These are phyloP conservation scores for Solanum pinnatisectum DNA, from an alignment of 257 asterid species.

Conservation along the genomic window DNA sequence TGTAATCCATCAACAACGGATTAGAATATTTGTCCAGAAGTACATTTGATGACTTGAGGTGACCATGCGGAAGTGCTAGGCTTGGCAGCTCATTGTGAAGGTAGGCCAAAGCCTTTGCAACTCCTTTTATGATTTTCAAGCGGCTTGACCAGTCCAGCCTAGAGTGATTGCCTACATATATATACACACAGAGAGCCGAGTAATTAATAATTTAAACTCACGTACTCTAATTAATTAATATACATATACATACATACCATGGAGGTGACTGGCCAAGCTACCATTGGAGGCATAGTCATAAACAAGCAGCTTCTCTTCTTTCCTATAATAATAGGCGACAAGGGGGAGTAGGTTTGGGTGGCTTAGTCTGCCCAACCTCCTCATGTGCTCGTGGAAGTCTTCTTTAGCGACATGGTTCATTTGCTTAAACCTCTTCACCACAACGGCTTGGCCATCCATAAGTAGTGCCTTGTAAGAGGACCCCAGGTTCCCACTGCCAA, in stretches of 20 bases:
- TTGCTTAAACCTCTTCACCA: conserved; percentile 82
- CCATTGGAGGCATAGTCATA: conserved; percentile 50
- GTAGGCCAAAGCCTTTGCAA: conserved; percentile 51
- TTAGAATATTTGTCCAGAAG: conserved; percentile 42
- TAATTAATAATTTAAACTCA: neutral
- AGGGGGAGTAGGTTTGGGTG: conserved; percentile 68
- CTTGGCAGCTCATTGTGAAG: conserved; percentile 64
- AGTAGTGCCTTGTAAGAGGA: conserved; percentile 82
- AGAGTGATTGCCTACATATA: conserved; percentile 42
- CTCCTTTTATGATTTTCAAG: conserved; percentile 73
- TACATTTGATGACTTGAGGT: conserved; percentile 76
- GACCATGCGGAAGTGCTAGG: conserved; percentile 59
- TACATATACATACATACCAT: conserved; percentile 20
- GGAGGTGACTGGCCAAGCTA: conserved; percentile 69
- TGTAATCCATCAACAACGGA: conserved; percentile 72
- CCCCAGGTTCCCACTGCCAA: conserved; percentile 82
- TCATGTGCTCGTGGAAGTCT: conserved; percentile 91
- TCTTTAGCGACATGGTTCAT: conserved; percentile 57
- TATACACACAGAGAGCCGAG: neutral
- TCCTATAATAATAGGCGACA: conserved; percentile 80
- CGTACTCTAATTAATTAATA: neutral
- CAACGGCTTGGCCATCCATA: conserved; percentile 66
- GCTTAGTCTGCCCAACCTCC: conserved; percentile 53
- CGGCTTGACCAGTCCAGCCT: conserved; percentile 63
- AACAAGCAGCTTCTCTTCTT: conserved; percentile 77